Evolutionary conservation across 495 filamentous ascomycete species (phyloP).

Genomic region (Xylaria palmicola): DNA sequence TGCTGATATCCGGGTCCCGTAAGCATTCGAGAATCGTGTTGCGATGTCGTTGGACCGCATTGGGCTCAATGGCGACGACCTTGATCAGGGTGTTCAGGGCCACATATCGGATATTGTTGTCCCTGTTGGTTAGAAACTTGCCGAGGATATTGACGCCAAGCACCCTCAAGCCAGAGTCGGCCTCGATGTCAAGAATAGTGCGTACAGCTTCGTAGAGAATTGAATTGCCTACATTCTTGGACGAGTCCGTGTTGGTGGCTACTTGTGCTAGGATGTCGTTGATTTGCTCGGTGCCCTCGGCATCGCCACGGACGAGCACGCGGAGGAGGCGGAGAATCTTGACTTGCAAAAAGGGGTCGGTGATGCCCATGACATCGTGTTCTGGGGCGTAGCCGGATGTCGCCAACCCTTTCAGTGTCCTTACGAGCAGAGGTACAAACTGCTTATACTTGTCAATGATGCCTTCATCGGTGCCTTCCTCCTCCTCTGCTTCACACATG

Average conservation of each 20-base stretch:
- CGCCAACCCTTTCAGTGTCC: constrained; percentile 84
- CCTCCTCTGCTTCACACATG: constrained; percentile 91
- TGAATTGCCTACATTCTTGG: constrained; percentile 97
- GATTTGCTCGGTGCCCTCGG: constrained; percentile 89
- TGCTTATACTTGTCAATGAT: constrained; percentile 88
- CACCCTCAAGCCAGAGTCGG: constrained; percentile 88
- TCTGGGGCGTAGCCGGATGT: constrained; percentile 97
- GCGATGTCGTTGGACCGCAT: constrained; percentile 93
- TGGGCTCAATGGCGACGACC: constrained; percentile 96
- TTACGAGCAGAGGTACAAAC: constrained; percentile 74
- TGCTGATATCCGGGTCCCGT: constrained; percentile 98
- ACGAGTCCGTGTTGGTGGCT: constrained; percentile 95
- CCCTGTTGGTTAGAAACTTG: constrained; percentile 94
- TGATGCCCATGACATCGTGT: constrained; percentile 96
- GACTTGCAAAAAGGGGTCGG: constrained; percentile 97
- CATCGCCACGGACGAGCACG: constrained; percentile 82
- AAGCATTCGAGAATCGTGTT: constrained; percentile 97
- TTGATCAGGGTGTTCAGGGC: constrained; percentile 97
- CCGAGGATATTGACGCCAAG: constrained; percentile 97
- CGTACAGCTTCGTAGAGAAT: constrained; percentile 97
- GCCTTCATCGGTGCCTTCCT: constrained; percentile 78
- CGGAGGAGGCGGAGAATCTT: constrained; percentile 87
- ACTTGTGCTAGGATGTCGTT: constrained; percentile 98
- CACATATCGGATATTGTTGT: constrained; percentile 99
- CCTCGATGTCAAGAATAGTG: constrained; percentile 97